Evolutionary conservation across 208 protist species (phyloP), one percentile per base, ranked within the genome.

Genomic region (Porcisia hertigi): DNA sequence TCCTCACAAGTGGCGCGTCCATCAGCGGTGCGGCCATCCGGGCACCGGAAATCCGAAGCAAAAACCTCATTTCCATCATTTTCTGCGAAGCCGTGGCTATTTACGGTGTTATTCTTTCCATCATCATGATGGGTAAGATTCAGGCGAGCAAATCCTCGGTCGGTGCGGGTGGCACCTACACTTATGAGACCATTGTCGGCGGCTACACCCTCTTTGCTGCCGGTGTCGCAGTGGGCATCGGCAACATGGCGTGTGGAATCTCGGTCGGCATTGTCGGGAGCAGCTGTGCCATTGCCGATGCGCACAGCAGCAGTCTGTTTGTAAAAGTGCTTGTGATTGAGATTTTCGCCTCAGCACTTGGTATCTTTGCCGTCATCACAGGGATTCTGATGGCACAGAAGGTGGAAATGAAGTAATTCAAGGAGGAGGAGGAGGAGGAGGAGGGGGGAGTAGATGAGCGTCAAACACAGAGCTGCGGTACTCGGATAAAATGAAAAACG

Each of bases 71-170:
- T 66, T 98, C 92, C 41, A 98, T 99, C 80, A 99, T 99, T 86
- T 99, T 99, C 86, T 99, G 99, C 88, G 99, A 99, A 86, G 99
- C 99, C 54, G 98, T 99, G 0, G 98, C 98, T 59, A 99, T 99
- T 75, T 99, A 99, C 88, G 99, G 99, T 63, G 98, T 99, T 75
- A 99, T 99, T 83, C 92, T 99, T 39, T 96, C 98, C 52, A 99
- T 99, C 88, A 99, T 99, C 59, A 96, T 99, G 90, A 94, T 95
- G 86, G 96, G 94, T 39, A 98, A 98, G 80, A 86, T 98, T 60
- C 88, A 93, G 69, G 83, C 88, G 25, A 90, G 84, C 64, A 85
- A 23, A n/a, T 73, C 71, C 45, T 84, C 80, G 45, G 75, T 96
- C 25, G 66, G 83, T 76, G 69, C 79, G 18, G 77, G 1, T 39